These are phyloP conservation scores for Crithidia fasciculata DNA, from an alignment of 208 protist genomes.

Conservation along the genomic window DNA sequence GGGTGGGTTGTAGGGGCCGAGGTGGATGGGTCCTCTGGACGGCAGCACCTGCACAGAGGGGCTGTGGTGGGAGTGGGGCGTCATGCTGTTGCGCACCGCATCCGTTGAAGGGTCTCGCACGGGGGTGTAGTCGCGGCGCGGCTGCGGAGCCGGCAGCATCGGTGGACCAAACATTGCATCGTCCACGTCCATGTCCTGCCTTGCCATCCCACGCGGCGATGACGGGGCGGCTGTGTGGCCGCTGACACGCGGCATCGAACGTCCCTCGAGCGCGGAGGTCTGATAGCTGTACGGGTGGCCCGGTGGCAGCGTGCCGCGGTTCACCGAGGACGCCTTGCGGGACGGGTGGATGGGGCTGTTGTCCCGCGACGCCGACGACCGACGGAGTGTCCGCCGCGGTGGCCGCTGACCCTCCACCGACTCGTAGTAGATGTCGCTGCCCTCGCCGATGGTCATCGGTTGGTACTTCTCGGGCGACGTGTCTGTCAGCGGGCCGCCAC, in stretches of 20 bases:
- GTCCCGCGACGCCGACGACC: background rate
- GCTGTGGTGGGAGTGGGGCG: background rate
- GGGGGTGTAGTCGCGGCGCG: slow-evolving; percentile 7
- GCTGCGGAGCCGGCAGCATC: slow-evolving; percentile 3
- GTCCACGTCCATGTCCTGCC: background rate
- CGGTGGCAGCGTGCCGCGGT: background rate
- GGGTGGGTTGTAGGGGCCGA: slow-evolving; percentile 18
- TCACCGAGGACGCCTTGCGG: too few relatives aligned
- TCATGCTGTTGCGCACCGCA: background rate
- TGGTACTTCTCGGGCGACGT: slow-evolving; percentile 2
- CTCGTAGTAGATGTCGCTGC: slow-evolving; percentile 18
- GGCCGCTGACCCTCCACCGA: slow-evolving; percentile 20
- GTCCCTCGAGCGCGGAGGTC: background rate
- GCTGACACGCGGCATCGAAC: background rate
- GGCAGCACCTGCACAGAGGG: slow-evolving; percentile 6
- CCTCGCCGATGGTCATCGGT: background rate
- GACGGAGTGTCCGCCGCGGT: slow-evolving; percentile 3
- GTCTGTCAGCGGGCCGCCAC: slow-evolving; percentile 1
- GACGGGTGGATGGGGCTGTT: background rate
- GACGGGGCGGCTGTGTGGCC: background rate
- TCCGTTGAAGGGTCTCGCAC: background rate
- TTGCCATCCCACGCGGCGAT: background rate
- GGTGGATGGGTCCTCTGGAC: slow-evolving; percentile 9
- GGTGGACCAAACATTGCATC: background rate
- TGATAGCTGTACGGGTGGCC: slow-evolving; percentile 14